Evolutionary conservation across 768 basidiomycete species (phyloP), one percentile per base, ranked within the genome.

Genomic region (Kockovaella imperatae): DNA sequence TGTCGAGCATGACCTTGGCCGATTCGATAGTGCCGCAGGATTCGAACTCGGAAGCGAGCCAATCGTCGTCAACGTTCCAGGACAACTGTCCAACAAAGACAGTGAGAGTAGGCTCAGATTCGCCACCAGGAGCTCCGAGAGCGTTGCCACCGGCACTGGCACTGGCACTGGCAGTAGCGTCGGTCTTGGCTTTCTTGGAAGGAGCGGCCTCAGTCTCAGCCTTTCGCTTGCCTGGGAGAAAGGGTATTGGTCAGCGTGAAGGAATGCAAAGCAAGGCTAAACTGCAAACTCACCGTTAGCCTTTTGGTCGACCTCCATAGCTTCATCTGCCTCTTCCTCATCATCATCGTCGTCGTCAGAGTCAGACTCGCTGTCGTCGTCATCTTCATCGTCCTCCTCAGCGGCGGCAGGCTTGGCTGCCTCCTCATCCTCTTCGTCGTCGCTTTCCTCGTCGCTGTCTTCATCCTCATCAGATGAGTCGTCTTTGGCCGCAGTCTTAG

Each of bases 61-160:
- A 86, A 72, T 96, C 93, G 68, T 87, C 85, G 75, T 96, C 93
- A 54, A 97, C 84, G 69, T 86, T 87, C 91, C 91, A 99, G 11
- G 88, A 91, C 36, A 99, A 78, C 50, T 80, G 79, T 46, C 93
- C 93, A 57, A 99, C 88, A 65, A 91, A 97, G 60, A 96, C 78
- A 31, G 84, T 82, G 62, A 77, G 82, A 14, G 76, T 75, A 49
- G 81, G 77, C 55, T 79, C 63, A 36, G 68, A 67, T 40, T 57
- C 74, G 24, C n/a, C n/a, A n/a, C n/a, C n/a, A n/a, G n/a, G n/a
- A n/a, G n/a, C n/a, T n/a, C n/a, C n/a, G n/a, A n/a, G n/a, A n/a
- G n/a, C n/a, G n/a, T n/a, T n/a, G n/a, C n/a, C n/a, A n/a, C n/a
- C n/a, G n/a, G n/a, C n/a, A n/a, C n/a, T n/a, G n/a, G n/a, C n/a